These are phyloP conservation scores for Sanghuangporus weigelae DNA, from an alignment of 1,284 basidiomycete species.

Conservation along the genomic window DNA sequence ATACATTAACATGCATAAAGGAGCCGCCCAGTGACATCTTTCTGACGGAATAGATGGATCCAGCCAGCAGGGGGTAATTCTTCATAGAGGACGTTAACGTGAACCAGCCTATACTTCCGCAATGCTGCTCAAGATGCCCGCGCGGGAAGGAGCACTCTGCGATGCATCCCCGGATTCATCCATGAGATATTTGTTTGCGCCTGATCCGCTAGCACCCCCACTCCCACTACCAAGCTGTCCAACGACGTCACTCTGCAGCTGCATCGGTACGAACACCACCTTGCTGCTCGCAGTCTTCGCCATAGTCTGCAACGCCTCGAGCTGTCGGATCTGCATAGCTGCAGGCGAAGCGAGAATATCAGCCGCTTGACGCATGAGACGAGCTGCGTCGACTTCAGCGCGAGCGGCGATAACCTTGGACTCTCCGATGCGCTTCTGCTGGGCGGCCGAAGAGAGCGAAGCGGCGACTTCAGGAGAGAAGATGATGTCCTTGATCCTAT, in stretches of 20 bases:
- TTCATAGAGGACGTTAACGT: background rate
- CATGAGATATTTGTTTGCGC: constrained; percentile 25
- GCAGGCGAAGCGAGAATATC: constrained; percentile 90
- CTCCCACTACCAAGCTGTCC: constrained; percentile 40
- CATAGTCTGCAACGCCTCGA: constrained; percentile 79
- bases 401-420: constrained; percentile 94
- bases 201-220: constrained; percentile 30
- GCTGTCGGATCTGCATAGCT: constrained; percentile 95
- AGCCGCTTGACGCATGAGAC: constrained; percentile 91
- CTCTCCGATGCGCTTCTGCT: constrained; percentile 94
- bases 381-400: constrained; percentile 92
- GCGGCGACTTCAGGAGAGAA: constrained; percentile 91
- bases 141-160: constrained; percentile 39
- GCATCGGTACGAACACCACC: constrained; percentile 94
- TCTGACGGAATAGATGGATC: background rate
- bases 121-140: constrained; percentile 49
- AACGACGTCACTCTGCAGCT: constrained; percentile 69
- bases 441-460: constrained; percentile 88
- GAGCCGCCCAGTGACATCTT: background rate
- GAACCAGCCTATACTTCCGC: constrained; percentile 25
- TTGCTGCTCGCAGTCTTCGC: constrained; percentile 76
- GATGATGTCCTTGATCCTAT: constrained; percentile 81
- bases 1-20: background rate
- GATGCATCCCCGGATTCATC: constrained; percentile 39
- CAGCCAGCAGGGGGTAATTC: background rate